Evolutionary conservation across 441 rosid genomes (phyloP).

Genomic region (Isatis lusitanica): DNA sequence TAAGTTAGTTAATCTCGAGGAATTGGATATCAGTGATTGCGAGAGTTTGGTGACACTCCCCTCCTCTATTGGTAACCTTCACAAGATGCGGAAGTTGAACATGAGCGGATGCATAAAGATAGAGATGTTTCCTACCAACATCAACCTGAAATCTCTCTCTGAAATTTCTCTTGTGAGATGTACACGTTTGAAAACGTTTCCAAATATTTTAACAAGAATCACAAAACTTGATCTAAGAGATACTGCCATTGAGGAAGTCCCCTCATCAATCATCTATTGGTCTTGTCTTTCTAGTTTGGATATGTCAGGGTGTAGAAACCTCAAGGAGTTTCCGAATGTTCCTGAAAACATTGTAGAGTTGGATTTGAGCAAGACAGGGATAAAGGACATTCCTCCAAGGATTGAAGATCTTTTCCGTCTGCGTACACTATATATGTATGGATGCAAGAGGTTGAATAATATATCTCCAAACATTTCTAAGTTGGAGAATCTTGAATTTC

Average conservation of each 20-base stretch:
- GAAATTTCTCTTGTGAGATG: neutral
- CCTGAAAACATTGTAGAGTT: neutral
- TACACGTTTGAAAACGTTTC: neutral
- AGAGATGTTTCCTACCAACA: neutral
- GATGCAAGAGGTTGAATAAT: neutral
- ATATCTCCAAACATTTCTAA: constrained; percentile 16
- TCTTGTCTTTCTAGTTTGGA: neutral
- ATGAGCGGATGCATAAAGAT: neutral
- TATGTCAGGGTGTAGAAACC: neutral
- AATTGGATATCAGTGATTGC: constrained; percentile 26
- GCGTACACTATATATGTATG: neutral
- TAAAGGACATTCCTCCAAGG: constrained; percentile 8
- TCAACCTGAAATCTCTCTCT: neutral
- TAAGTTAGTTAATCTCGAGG: too few relatives aligned
- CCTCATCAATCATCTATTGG: constrained; percentile 1
- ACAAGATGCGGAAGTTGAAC: neutral
- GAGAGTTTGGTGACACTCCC: neutral
- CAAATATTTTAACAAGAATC: neutral
- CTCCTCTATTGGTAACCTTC: neutral
- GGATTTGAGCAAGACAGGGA: neutral
- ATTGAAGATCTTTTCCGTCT: neutral
- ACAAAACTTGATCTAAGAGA: neutral
- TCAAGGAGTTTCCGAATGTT: constrained; percentile 5
- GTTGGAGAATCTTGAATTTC: constrained; percentile 5
- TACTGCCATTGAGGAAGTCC: constrained; percentile 22